Evolutionary conservation across 1,139 yeast genomes (phyloP).

Genomic region (Nematodospora anomalae): DNA sequence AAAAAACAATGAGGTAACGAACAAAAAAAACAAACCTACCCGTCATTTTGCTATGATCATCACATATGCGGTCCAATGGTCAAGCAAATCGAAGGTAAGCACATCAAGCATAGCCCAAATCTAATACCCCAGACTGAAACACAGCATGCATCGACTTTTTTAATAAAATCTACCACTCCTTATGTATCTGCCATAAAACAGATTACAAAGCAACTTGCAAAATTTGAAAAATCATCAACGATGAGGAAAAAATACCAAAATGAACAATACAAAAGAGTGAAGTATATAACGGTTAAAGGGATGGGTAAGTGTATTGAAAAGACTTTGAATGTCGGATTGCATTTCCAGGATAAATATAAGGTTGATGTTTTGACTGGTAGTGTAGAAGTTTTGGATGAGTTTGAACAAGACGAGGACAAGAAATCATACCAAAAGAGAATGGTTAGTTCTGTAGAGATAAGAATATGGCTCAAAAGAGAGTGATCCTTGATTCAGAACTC

Average conservation of each 20-base stretch:
- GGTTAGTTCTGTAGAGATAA: slow-evolving; percentile 60
- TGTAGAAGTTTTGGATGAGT: slow-evolving; percentile 64
- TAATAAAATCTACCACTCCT: slow-evolving; percentile 61
- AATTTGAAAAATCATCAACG: slow-evolving; percentile 29
- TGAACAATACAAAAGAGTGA: slow-evolving; percentile 38
- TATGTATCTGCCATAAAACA: slow-evolving; percentile 62
- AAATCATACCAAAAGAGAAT: slow-evolving; percentile 48
- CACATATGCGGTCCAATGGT: slow-evolving; percentile 7
- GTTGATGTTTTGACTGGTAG: slow-evolving; percentile 60
- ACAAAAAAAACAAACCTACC: too few relatives aligned
- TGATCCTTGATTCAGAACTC: slow-evolving; percentile 7
- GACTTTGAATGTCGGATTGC: slow-evolving; percentile 51
- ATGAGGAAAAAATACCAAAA: slow-evolving; percentile 30
- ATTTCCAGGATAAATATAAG: slow-evolving; percentile 46
- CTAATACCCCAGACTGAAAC: slow-evolving; percentile 27
- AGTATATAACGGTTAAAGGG: slow-evolving; percentile 56
- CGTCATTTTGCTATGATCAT: too few relatives aligned
- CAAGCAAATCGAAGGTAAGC: slow-evolving; percentile 24
- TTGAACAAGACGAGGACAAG: slow-evolving; percentile 36
- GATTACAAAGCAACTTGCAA: slow-evolving; percentile 46
- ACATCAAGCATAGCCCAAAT: slow-evolving; percentile 50
- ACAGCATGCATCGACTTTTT: slow-evolving; percentile 49
- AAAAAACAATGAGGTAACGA: too few relatives aligned
- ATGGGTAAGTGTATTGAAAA: slow-evolving; percentile 68
- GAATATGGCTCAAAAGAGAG: slow-evolving; percentile 42